These are phyloP conservation scores for Xylariaceae sp. DNA, from an alignment of 2,329 filamentous ascomycete species.

Conservation along the genomic window DNA sequence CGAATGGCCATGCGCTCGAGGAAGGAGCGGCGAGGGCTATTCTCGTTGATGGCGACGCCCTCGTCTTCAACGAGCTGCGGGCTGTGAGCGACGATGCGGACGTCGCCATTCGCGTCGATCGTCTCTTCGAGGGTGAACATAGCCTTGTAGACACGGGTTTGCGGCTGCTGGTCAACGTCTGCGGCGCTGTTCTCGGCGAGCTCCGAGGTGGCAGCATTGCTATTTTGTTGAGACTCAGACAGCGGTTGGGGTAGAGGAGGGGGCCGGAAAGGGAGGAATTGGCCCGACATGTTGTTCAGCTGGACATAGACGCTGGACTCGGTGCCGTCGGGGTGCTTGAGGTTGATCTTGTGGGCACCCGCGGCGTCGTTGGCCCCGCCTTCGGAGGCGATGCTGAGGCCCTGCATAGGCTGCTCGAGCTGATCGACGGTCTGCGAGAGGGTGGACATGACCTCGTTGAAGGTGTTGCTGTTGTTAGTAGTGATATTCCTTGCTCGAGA, in stretches of 20 bases:
- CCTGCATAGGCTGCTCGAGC: conserved; percentile 55
- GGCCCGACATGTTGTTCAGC: conserved; percentile 63
- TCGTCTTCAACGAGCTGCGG: conserved; percentile 52
- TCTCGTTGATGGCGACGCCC: not conserved
- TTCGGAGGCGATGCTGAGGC: conserved; percentile 45
- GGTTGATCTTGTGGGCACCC: conserved; percentile 41
- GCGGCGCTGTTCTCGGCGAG: conserved; percentile 31
- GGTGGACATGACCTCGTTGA: conserved; percentile 63
- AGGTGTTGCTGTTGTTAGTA: conserved; percentile 48
- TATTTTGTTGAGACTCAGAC: no score
- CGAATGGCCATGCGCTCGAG: conserved; percentile 66
- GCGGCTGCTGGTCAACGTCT: conserved; percentile 33
- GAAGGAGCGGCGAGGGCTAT: conserved; percentile 48
- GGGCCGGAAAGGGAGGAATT: conserved; percentile 76
- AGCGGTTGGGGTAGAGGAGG: conserved; percentile 71
- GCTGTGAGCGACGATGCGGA: conserved; percentile 58
- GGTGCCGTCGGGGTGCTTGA: conserved; percentile 54
- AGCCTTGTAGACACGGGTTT: conserved; percentile 58
- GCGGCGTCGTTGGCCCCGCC: conserved; percentile 30
- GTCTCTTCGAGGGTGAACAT: conserved; percentile 66
- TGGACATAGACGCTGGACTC: conserved; percentile 61
- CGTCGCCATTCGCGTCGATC: conserved; percentile 54
- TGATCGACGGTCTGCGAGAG: conserved; percentile 57
- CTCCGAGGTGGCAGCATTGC: conserved; percentile 36
- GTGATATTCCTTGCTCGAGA: no score